Evolutionary conservation across 2,329 filamentous ascomycete genomes (phyloP).

Genomic region (Penicillium crustosum): DNA sequence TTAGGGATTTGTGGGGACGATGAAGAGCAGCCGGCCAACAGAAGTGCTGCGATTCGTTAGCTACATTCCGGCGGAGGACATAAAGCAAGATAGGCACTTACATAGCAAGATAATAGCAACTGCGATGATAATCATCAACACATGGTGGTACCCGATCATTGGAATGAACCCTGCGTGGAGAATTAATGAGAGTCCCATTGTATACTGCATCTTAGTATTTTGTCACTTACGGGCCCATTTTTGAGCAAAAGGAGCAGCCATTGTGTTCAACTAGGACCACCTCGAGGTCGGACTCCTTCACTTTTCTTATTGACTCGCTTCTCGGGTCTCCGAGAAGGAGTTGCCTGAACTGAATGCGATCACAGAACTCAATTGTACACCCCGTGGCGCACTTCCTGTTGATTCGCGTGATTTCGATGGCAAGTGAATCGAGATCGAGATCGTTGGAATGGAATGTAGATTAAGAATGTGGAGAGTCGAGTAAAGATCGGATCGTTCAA

Average conservation of each 20-base stretch:
- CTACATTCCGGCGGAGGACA: slow-evolving; percentile 12
- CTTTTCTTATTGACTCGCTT: slow-evolving; percentile 34
- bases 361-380: slow-evolving; percentile 8
- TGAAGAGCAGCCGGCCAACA: slow-evolving; percentile 94
- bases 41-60: slow-evolving; percentile 62
- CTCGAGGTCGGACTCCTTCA: slow-evolving; percentile 13
- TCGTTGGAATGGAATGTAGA: slow-evolving; percentile 32
- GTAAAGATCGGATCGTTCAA: slow-evolving; percentile 11
- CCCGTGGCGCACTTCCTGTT: slow-evolving; percentile 1
- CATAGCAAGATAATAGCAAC: slow-evolving; percentile 92
- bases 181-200: slow-evolving; percentile 10
- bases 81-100: slow-evolving; percentile 52
- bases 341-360: slow-evolving; percentile 5
- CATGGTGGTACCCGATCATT: slow-evolving; percentile 71
- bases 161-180: slow-evolving; percentile 54
- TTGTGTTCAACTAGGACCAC: slow-evolving; percentile 20
- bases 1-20: slow-evolving; percentile 91
- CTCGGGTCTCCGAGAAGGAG: slow-evolving; percentile 46
- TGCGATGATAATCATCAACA: slow-evolving; percentile 96
- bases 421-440: slow-evolving; percentile 12
- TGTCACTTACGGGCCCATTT: slow-evolving; percentile 39
- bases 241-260: slow-evolving; percentile 33
- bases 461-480: slow-evolving; percentile 19
- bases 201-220: background rate
- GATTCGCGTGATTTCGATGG: background rate